phyloP scores from a whole-genome alignment of 805 yeast species.

The Starmerella etchellsii region DNA sequence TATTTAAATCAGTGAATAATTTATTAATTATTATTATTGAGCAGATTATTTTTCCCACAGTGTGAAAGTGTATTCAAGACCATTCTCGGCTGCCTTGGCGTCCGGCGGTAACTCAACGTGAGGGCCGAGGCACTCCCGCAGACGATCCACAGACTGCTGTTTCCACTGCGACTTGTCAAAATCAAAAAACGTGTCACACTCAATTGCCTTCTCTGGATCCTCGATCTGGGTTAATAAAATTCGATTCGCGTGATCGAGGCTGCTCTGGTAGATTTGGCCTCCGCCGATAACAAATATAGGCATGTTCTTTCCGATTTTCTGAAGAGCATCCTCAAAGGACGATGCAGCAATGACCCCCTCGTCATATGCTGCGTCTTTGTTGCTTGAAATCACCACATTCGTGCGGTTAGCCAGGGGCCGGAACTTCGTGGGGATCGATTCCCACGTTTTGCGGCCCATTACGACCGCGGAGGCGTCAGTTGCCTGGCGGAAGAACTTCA shows the following conservation, averaged over 20 bases:
- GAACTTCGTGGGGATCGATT: conserved; percentile 72
- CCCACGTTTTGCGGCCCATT: conserved; percentile 97
- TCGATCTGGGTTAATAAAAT: conserved; percentile 62
- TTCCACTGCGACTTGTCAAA: conserved; percentile 20
- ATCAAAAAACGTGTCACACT: conserved; percentile 62
- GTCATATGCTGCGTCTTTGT: conserved; percentile 17
- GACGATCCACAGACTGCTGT: conserved; percentile 27
- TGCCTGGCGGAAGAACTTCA: conserved; percentile 68
- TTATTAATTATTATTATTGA: background rate
- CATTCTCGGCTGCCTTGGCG: conserved; percentile 32
- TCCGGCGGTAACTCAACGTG: conserved; percentile 20
- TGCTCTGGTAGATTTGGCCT: conserved; percentile 63
- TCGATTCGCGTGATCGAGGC: conserved; percentile 38
- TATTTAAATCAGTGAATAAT: background rate
- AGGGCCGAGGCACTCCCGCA: conserved; percentile 32
- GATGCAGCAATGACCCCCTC: conserved; percentile 28
- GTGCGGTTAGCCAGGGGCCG: conserved; percentile 67
- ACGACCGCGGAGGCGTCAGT: conserved; percentile 51
- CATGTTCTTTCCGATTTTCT: conserved; percentile 8
- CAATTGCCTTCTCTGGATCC: conserved; percentile 27
- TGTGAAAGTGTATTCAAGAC: conserved; percentile 45
- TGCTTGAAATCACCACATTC: conserved; percentile 63
- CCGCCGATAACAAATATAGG: conserved; percentile 84
- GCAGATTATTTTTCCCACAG: conserved; percentile 31
- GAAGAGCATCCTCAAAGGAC: conserved; percentile 36